These are phyloP conservation scores for Trichoderma sp. DNA, from an alignment of 2,329 filamentous ascomycete species.

Conservation along the genomic window DNA sequence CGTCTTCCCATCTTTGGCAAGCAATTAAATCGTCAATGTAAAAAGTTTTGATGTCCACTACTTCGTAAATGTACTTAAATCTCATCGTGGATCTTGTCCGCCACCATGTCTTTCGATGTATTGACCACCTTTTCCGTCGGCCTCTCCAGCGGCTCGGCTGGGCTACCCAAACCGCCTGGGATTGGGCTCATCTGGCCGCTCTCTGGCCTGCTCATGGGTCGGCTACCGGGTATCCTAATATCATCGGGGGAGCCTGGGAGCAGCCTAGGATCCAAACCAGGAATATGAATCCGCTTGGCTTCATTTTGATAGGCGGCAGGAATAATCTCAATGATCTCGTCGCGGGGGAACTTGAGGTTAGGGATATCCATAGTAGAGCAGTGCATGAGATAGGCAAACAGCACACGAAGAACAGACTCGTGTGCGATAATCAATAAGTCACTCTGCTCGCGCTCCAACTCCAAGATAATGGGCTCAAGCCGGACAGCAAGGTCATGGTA, in stretches of 20 bases:
- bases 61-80: slow-evolving; percentile 35
- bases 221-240: slow-evolving; percentile 61
- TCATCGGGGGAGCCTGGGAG: slow-evolving; percentile 78
- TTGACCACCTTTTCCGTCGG: slow-evolving; percentile 50
- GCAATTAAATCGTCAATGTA: neutral
- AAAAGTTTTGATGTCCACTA: neutral
- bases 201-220: slow-evolving; percentile 28
- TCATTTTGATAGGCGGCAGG: slow-evolving; percentile 97
- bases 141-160: slow-evolving; percentile 43
- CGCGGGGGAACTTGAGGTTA: slow-evolving; percentile 84
- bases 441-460: slow-evolving; percentile 93
- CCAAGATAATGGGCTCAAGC: slow-evolving; percentile 94
- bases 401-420: slow-evolving; percentile 92
- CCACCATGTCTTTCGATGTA: slow-evolving; percentile 48
- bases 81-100: slow-evolving; percentile 52
- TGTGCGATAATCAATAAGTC: slow-evolving; percentile 98
- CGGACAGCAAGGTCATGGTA: slow-evolving; percentile 98
- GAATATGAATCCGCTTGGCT: slow-evolving; percentile 85
- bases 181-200: slow-evolving; percentile 46
- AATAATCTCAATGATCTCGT: slow-evolving; percentile 98
- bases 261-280: slow-evolving; percentile 60
- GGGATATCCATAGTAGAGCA: slow-evolving; percentile 95
- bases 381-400: slow-evolving; percentile 98
- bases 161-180: slow-evolving; percentile 44
- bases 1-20: neutral